Evolutionary conservation across 257 asterid genomes (phyloP).

Genomic region (Haberlea rhodopensis): DNA sequence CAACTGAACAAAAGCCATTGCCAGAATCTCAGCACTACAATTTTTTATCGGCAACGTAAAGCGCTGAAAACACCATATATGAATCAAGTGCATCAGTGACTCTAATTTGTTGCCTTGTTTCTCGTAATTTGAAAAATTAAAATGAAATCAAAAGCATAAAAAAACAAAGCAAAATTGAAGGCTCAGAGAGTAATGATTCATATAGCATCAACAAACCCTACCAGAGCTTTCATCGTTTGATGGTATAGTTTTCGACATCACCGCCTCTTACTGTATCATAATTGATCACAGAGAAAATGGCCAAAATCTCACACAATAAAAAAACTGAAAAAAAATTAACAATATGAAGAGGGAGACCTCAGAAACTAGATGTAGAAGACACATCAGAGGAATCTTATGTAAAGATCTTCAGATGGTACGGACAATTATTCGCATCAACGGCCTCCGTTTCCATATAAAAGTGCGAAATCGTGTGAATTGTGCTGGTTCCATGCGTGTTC

Average conservation of each 20-base stretch:
- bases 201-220: slow-evolving; percentile 17
- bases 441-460: slow-evolving; percentile 23
- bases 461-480: not conserved
- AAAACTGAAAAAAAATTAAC: not conserved
- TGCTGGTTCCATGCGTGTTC: not conserved
- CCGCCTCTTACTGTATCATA: slow-evolving; percentile 2
- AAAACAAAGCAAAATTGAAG: not conserved
- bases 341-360: slow-evolving; percentile 35
- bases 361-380: slow-evolving; percentile 24
- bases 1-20: slow-evolving; percentile 19
- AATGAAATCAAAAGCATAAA: too few relatives aligned
- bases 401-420: slow-evolving; percentile 68
- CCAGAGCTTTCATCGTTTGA: slow-evolving; percentile 44
- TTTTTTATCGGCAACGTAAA: slow-evolving; percentile 65
- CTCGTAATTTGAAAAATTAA: not conserved
- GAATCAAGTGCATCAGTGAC: slow-evolving; percentile 59
- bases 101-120: slow-evolving; percentile 55
- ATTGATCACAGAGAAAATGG: not conserved
- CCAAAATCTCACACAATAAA: not conserved
- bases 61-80: slow-evolving; percentile 64
- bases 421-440: slow-evolving; percentile 65
- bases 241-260: slow-evolving; percentile 36
- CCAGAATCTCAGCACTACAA: slow-evolving; percentile 50
- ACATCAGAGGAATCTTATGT: slow-evolving; percentile 33
- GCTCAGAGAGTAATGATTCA: slow-evolving; percentile 25